These are phyloP conservation scores for Geranium brycei DNA, from an alignment of 345 rosid species.

Conservation along the genomic window DNA sequence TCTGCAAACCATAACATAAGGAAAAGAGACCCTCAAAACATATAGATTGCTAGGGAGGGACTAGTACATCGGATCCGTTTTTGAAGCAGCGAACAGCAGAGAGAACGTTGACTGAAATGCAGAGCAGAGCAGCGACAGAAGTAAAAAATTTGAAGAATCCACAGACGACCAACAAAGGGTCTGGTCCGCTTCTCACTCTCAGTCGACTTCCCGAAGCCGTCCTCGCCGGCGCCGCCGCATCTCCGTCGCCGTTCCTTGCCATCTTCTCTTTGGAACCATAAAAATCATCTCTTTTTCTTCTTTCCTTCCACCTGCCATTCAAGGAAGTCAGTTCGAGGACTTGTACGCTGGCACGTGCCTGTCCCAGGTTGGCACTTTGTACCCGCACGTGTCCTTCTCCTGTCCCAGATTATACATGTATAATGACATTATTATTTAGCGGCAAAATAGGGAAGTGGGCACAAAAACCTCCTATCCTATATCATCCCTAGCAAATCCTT, in stretches of 20 bases:
- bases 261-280: background rate
- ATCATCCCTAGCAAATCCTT: no score
- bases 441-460: no score
- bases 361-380: no score
- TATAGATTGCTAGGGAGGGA: background rate
- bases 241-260: conserved; percentile 17
- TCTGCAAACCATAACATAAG: conserved; percentile 22
- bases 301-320: no score
- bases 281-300: background rate
- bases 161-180: conserved; percentile 61
- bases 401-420: no score
- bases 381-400: no score
- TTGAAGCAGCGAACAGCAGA: conserved; percentile 74
- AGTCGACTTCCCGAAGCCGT: conserved; percentile 11
- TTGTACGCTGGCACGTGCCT: no score
- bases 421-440: no score
- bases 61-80: conserved; percentile 55
- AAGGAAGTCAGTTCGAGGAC: no score
- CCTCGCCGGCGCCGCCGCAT: conserved; percentile 7
- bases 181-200: conserved; percentile 25
- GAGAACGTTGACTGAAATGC: conserved; percentile 69
- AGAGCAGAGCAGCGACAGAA: conserved; percentile 53
- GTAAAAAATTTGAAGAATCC: conserved; percentile 66
- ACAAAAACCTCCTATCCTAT: no score
- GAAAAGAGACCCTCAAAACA: background rate